Conservation (phyloP, 768 basidiomycete species). For the Leccinum incarnatum region DNA sequence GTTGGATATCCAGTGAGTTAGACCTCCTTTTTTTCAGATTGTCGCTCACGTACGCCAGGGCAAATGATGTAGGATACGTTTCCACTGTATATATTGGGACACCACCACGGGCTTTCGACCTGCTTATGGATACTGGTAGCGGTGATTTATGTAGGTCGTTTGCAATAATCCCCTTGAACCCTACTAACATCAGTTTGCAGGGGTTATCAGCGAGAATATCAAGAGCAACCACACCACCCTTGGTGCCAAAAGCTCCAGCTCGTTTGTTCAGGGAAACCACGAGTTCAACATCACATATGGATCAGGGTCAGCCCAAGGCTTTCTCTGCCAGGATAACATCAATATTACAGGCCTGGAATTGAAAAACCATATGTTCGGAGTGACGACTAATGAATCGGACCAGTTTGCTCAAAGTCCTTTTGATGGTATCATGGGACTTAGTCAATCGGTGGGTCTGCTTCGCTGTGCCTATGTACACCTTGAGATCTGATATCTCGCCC, state of each 20-base stretch:
- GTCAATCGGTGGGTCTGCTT: constrained; percentile 53
- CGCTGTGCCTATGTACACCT: constrained; percentile 5
- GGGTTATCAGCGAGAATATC: constrained; percentile 51
- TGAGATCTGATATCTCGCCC: not conserved
- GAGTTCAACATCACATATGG: constrained; percentile 67
- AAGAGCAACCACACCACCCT: constrained; percentile 68
- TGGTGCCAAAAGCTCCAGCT: constrained; percentile 55
- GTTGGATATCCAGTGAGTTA: constrained; percentile 63
- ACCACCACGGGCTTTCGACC: constrained; percentile 50
- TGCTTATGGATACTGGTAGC: constrained; percentile 71
- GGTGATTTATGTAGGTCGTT: constrained; percentile 53
- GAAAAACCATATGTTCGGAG: constrained; percentile 63
- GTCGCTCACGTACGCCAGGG: constrained; percentile 27
- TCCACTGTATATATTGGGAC: constrained; percentile 66
- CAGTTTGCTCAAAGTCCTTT: constrained; percentile 62
- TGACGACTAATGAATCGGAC: constrained; percentile 52
- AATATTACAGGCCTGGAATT: constrained; percentile 61
- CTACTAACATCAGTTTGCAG: constrained; percentile 5
- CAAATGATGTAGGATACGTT: constrained; percentile 54
- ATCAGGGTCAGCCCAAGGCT: constrained; percentile 64
- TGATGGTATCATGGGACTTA: constrained; percentile 78
- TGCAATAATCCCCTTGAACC: not conserved
- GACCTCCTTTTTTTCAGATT: not conserved
- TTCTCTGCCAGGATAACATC: constrained; percentile 61
- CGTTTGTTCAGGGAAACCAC: constrained; percentile 52